phyloP scores from a whole-genome alignment of 768 basidiomycete species.

The Chiua virens region DNA sequence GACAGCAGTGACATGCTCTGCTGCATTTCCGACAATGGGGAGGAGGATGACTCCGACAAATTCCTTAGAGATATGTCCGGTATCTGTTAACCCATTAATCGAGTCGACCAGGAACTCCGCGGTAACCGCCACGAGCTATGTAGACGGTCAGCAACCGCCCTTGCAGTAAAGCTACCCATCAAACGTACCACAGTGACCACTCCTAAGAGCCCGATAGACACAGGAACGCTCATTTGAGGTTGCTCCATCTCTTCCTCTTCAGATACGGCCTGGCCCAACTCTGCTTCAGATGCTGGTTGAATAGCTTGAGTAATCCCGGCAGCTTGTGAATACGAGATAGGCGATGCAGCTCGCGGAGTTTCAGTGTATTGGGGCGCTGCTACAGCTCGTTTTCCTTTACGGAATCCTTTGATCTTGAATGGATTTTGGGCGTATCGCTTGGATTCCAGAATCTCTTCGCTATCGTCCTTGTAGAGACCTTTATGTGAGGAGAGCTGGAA shows the following conservation, averaged over 20 bases:
- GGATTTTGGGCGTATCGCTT: conserved; percentile 44
- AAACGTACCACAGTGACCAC: conserved; percentile 60
- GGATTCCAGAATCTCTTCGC: conserved; percentile 38
- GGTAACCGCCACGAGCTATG: conserved; percentile 53
- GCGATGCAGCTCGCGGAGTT: conserved; percentile 5
- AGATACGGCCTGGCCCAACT: conserved; percentile 1
- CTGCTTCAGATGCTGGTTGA: conserved; percentile 8
- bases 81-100: conserved; percentile 67
- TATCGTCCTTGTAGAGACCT: conserved; percentile 56
- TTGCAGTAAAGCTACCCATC: background rate
- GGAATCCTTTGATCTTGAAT: conserved; percentile 24
- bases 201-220: conserved; percentile 54
- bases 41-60: conserved; percentile 88
- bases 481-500: conserved; percentile 83
- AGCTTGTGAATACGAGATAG: conserved; percentile 7
- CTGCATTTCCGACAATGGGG: conserved; percentile 93
- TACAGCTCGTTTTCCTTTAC: conserved; percentile 11
- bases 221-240: conserved; percentile 52
- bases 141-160: background rate
- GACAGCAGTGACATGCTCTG: conserved; percentile 91
- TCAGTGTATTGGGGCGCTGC: conserved; percentile 3
- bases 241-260: conserved; percentile 38
- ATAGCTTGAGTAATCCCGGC: background rate
- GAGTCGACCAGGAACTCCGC: conserved; percentile 76
- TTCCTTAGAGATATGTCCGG: conserved; percentile 62